Evolutionary conservation across 768 basidiomycete genomes (phyloP), one percentile per base, ranked within the genome.

Genomic region (Aureoboletus auriporus): DNA sequence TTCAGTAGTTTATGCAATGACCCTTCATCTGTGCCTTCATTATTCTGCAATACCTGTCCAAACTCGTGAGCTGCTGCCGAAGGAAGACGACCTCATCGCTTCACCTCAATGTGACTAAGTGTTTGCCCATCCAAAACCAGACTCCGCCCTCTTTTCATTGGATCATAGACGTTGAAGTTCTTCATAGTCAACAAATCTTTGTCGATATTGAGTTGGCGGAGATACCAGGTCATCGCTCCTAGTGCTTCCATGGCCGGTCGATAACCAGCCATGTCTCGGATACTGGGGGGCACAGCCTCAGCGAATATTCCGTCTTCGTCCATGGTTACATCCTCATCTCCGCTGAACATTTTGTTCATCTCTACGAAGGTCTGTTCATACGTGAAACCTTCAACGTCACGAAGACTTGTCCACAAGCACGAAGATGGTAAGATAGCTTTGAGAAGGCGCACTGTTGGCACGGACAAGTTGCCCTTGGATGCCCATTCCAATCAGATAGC

Each of bases 101-200:
- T 37, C 44, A 93, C 92, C 75, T 99, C 96, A 52, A 99, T 76
- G 64, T 99, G 96, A 13, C 91, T 88, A 45, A 99, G 74, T 0
- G 93, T 94, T 65, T 97, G 93, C 3, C 96, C 96, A 66, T 99
- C 94, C 37, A 99, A 75, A 0, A 89, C 77, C 47, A 98, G 69
- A 26, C 84, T 89, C 61, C 84, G 76, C n/a, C 93, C 93, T 51
- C 78, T 77, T 63, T 87, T 85, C 81, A 97, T 92, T 0, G 96
- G 96, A 66, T 97, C 93, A 61, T 95, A 96, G 34, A 96, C 76
- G 57, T 97, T 94, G 77, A 99, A 99, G 63, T 98, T 98, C 71
- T 83, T 88, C 86, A 96, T 93, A 46, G 84, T 89, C 60, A 99
- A 67, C 47, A 99, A 83, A 54, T 97, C 94, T 62, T 91, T 89